These are phyloP conservation scores for Rhodotorula mucilaginosa DNA, from an alignment of 1,284 basidiomycete species.

Conservation along the genomic window DNA sequence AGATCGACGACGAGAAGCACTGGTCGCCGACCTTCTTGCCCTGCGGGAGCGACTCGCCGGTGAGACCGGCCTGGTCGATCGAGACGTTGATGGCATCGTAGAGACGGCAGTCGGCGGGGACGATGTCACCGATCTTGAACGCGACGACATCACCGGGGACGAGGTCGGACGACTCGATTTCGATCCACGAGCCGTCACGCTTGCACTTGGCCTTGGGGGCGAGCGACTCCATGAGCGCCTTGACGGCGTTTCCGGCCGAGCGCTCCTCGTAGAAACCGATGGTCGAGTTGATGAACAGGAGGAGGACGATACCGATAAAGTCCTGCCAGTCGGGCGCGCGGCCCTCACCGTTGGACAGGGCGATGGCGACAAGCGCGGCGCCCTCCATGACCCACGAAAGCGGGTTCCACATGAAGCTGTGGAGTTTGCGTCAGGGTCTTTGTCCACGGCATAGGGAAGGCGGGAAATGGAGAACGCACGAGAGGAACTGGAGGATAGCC, in stretches of 20 bases:
- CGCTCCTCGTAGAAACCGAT: constrained; percentile 99
- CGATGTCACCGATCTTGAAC: constrained; percentile 98
- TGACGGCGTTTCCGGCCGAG: constrained; percentile 96
- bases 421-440: background rate
- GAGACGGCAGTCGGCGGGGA: constrained; percentile 92
- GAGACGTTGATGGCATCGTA: constrained; percentile 92
- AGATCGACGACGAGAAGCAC: constrained; percentile 94
- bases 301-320: constrained; percentile 92
- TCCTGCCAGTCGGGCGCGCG: constrained; percentile 92
- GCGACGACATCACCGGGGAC: constrained; percentile 92
- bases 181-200: constrained; percentile 76
- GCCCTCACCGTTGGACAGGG: constrained; percentile 85
- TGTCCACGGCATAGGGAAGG: background rate
- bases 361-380: constrained; percentile 93
- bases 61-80: constrained; percentile 91
- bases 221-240: constrained; percentile 98
- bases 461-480: constrained; percentile 20
- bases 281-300: constrained; percentile 89
- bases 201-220: constrained; percentile 93
- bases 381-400: constrained; percentile 99
- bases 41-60: constrained; percentile 89
- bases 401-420: constrained; percentile 92
- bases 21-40: constrained; percentile 88
- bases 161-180: constrained; percentile 75
- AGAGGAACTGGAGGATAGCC: constrained; percentile 81